Evolutionary conservation across 2,329 filamentous ascomycete species (phyloP), one percentile per base, ranked within the genome.

Genomic region (Aspergillus hortae): DNA sequence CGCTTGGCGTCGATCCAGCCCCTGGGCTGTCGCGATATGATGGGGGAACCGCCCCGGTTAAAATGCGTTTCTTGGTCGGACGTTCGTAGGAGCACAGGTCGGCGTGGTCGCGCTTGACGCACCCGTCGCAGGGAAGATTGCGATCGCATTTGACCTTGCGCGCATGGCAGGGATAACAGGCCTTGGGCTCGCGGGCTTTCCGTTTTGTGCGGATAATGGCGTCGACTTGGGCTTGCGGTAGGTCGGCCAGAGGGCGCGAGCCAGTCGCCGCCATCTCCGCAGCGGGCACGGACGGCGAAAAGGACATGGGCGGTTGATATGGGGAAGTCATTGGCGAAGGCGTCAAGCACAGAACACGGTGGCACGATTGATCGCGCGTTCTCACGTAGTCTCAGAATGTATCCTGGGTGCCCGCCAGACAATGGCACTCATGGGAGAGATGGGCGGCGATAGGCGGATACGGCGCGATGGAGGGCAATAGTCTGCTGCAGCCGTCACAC

Each of bases 121-220:
- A 77, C 17, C 74, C 74, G 53, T 77, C 74, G 60, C 75, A 77
- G 3, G 75, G 75, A 7, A 77, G 61, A 45, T 77, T 77, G 38
- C 75, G 73, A 59, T 77, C 75, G 60, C 75, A 77, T 65, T 77
- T 77, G 38, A 77, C 75, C 53, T 75, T 75, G n/a, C 73, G 70
- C 47, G 72, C 71, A 57, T 75, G 73, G 51, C 73, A 75, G 11
- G 73, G 73, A 53, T 75, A 75, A 56, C 73, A 75, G 43, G 73
- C 73, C 64, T 77, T 71, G 7, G 75, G 75, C 54, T 77, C 75
- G 45, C 75, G 69, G 44, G 75, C 74, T 57, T 77, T 77, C 51
- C 74, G 68, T 58, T 76, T 76, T 42, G 73, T 75, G 45, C 74
- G 70, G 51, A 77, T 76, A 30, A 77, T 76, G 33, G 74, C 74